Base-by-base conservation (phyloP, 805 yeast species). In the Kodamaea restingae region DNA sequence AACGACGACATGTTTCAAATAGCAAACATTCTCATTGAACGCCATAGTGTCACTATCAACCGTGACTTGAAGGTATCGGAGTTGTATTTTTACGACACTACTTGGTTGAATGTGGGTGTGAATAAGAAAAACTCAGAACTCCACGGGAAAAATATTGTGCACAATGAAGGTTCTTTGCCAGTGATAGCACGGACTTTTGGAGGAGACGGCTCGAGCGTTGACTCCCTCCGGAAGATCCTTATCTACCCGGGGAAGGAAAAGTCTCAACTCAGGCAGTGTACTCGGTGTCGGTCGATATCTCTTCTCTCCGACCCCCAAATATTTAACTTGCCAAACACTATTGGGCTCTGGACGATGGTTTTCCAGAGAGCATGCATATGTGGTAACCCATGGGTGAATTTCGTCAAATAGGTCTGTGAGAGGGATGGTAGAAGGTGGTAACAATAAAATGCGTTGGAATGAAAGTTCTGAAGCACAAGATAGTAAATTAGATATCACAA, bases 281-380 rank as follows among this genome's bases (percentile, higher is more conserved):
- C 69, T 3, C 49, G 73, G 41, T 69, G 74, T 41, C 48, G 73
- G 18, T 59, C 71, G 6, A 49, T 65, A 2, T 71, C 81, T 0
- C 57, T 65, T 14, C 58, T 63, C 2, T 49, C 58, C 7, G 75
- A 70, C 46, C 61, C 73, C 32, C 39, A 58, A 21, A 63, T 65
- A 4, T 71, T 65, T 43, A 65, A 63, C 12, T 39, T 54, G 11
- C 46, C 56, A 25, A 44, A 50, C 44, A 39, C 67, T 39, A 45
- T 65, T 24, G 71, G 65, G 7, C 51, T 58, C 40, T 75, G 87
- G 84, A 73, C 83, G 1, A 66, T 78, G 62, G 80, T 82, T 1
- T 81, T 78, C 55, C 88, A 82, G 48, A 66, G 88, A 44, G 77
- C 77, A 18, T 85, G 95, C 59, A 63, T 84, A 25, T 85, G 95